Base-by-base conservation (phyloP, 169 alveolate species). In the Plasmodium sp. region DNA sequence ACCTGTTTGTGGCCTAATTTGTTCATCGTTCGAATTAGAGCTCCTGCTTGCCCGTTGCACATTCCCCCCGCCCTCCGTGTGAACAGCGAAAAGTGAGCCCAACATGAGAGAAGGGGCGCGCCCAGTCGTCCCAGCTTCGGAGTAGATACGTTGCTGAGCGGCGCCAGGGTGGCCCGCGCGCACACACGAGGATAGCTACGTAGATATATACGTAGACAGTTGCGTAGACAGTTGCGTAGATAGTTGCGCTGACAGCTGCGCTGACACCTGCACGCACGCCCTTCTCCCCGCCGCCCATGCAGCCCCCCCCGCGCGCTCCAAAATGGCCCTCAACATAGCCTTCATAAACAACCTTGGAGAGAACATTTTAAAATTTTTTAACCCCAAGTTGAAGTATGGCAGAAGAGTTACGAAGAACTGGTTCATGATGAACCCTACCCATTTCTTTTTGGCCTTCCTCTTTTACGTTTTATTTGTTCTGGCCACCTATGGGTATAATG, bases 401-500 rank as follows among this genome's bases (percentile, higher is more conserved):
- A 85, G 84, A 33, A 85, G 93, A 51, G 54, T 85, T 27, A 85
- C 93, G 0, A 85, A 54, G 31, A 56, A 85, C 48, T 85, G 93
- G 93, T 85, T 85, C n/a, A 5, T 85, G 33, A 51, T 85, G 84
- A 85, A 74, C 39, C 93, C 93, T 2, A 73, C 93, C 31, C 93
- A 73, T 45, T 85, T 85, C 67, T 85, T 85, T 85, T 51, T 85
- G 41, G 93, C 41, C 18, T 75, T 85, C 16, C 67, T 85, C 18
- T 16, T 56, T 43, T 85, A 85, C 39, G 7, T 75, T 33, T 0
- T 85, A n/a, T 85, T 85, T 67, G 39, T 74, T 74, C 12, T 85
- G 43, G 27, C 67, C 31, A 22, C 93, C 34, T 85, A 85, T 74
- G 34, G 67, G 22, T 74, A 85, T 85, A 74, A 85, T 18, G 7